Conservation (phyloP, 306 rosid species). For the Gastrolobium villosum region DNA sequence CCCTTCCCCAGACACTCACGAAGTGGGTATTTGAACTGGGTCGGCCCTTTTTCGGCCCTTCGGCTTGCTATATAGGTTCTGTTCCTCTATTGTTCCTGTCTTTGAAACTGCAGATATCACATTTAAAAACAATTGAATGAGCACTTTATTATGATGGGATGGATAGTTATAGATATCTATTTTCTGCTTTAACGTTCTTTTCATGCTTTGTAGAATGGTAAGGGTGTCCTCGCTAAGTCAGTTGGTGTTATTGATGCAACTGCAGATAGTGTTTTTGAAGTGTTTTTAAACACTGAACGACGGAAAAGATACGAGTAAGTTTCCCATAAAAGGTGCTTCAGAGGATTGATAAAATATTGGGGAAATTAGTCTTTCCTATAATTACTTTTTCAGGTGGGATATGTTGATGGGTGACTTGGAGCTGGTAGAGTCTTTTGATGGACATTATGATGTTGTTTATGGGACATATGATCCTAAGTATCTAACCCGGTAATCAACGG, state of each 20-base stretch:
- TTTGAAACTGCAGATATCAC: conserved; percentile 27
- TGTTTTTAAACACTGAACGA: conserved; percentile 71
- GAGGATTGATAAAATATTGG: not conserved
- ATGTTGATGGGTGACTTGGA: conserved; percentile 93
- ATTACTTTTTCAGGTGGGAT: conserved; percentile 85
- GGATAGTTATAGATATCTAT: not conserved
- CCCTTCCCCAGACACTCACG: too few species aligned
- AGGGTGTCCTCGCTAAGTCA: conserved; percentile 83
- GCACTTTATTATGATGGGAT: not conserved
- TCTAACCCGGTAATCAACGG: conserved; percentile 72
- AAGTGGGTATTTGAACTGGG: too few species aligned
- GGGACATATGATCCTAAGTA: conserved; percentile 90
- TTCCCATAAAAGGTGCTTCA: conserved; percentile 20
- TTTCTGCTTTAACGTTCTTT: conserved; percentile 42
- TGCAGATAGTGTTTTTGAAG: conserved; percentile 84
- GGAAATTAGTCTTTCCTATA: conserved; percentile 30
- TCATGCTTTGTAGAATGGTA: conserved; percentile 71
- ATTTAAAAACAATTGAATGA: conserved; percentile 4
- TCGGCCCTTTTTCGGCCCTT: too few species aligned
- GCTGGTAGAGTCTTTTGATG: conserved; percentile 77
- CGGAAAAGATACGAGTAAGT: conserved; percentile 94
- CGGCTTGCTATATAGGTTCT: not conserved
- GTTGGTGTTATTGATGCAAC: conserved; percentile 86
- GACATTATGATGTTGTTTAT: conserved; percentile 87
- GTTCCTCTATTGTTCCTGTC: not conserved